Percentiles rank a stretch among this genome's conserved stretches.
Conservation (phyloP, 1,284 basidiomycete genomes). For the Sanghuangporus weigelae region DNA sequence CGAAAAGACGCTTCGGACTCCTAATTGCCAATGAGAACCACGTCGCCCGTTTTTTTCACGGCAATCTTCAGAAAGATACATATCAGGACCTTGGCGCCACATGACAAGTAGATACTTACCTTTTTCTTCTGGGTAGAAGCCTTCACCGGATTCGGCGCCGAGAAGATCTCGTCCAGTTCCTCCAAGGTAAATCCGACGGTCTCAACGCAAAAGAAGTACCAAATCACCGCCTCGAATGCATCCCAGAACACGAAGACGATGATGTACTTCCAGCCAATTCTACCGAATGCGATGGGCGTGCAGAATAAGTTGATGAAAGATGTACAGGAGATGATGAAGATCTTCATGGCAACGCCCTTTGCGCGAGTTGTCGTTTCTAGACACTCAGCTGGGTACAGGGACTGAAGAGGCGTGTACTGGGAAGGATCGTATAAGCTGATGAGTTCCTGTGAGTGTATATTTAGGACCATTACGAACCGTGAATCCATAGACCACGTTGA, state of each 20-base stretch:
- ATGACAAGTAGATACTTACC: constrained; percentile 29
- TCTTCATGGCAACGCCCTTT: constrained; percentile 31
- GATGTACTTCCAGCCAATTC: constrained; percentile 23
- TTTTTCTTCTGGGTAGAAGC: constrained; percentile 26
- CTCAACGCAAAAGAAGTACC: constrained; percentile 34
- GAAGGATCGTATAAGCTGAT: neutral
- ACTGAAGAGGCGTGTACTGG: constrained; percentile 28
- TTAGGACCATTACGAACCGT: constrained; percentile 13
- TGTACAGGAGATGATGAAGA: constrained; percentile 18
- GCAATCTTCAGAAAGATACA: neutral
- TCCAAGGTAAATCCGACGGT: constrained; percentile 29
- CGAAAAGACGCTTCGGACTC: too few species aligned
- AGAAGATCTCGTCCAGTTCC: constrained; percentile 34
- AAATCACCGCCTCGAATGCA: constrained; percentile 27
- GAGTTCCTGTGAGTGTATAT: neutral
- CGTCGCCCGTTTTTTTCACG: neutral
- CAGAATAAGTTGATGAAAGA: constrained; percentile 28
- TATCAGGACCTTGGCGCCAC: neutral
- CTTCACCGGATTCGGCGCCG: constrained; percentile 30
- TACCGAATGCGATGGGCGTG: constrained; percentile 20
- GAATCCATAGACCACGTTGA: constrained; percentile 19
- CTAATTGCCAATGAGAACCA: neutral
- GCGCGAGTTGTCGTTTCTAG: constrained; percentile 33
- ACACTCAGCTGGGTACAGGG: constrained; percentile 34
- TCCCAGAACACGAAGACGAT: constrained; percentile 30